phyloP scores from a whole-genome alignment of 768 basidiomycete genomes.

The Favolaschia claudopus region DNA sequence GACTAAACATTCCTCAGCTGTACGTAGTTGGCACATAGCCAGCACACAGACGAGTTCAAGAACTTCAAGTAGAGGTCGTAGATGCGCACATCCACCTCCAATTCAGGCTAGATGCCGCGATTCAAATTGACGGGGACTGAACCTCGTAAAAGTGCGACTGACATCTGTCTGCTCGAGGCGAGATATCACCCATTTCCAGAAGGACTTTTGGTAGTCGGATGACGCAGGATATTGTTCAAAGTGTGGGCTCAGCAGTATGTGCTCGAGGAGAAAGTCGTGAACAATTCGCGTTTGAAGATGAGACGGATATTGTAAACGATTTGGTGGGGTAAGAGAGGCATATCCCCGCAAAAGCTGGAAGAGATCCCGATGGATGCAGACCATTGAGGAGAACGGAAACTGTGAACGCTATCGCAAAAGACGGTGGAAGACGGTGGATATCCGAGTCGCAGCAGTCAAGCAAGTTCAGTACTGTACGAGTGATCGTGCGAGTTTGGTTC shows the following conservation, averaged over 20 bases:
- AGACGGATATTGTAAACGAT: slow-evolving; percentile 49
- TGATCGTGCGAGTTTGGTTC: no score
- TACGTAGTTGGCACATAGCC: slow-evolving; percentile 1
- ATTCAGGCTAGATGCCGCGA: slow-evolving; percentile 37
- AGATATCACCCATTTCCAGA: slow-evolving; percentile 78
- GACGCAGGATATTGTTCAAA: slow-evolving; percentile 70
- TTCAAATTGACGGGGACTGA: slow-evolving; percentile 15
- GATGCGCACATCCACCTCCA: slow-evolving; percentile 70
- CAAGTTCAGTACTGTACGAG: no score
- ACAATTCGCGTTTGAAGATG: slow-evolving; percentile 45
- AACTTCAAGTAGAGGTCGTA: slow-evolving; percentile 69
- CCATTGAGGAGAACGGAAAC: no score
- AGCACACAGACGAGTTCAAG: slow-evolving; percentile 40
- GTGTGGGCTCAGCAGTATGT: slow-evolving; percentile 60
- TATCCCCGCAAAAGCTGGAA: slow-evolving; percentile 60
- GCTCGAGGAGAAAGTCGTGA: slow-evolving; percentile 63
- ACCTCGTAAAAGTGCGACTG: not conserved
- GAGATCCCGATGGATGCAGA: slow-evolving; percentile 39
- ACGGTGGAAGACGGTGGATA: no score
- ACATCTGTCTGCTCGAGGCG: slow-evolving; percentile 58
- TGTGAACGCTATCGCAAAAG: no score
- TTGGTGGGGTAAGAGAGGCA: slow-evolving; percentile 57
- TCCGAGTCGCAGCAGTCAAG: no score
- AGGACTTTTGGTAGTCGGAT: slow-evolving; percentile 62
- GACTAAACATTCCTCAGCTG: slow-evolving; percentile 17